Evolutionary conservation across 179 eudicot genomes (phyloP).

Genomic region (Beta corolliflora): DNA sequence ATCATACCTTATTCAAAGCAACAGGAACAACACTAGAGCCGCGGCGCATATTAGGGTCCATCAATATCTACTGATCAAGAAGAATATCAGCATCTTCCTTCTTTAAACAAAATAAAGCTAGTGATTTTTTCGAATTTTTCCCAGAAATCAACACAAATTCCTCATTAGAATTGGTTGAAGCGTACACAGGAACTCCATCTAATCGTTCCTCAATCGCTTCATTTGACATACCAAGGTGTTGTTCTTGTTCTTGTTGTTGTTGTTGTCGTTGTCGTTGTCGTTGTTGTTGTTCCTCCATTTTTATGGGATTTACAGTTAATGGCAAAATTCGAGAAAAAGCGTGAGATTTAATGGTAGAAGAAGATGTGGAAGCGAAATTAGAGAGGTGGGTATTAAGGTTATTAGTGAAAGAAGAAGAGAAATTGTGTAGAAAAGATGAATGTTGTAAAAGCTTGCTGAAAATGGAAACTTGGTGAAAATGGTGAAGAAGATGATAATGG

Average conservation of each 20-base stretch:
- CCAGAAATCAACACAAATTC: no score
- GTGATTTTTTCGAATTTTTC: no score
- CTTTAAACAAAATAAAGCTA: no score
- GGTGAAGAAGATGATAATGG: no score
- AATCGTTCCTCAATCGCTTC: conserved; percentile 71
- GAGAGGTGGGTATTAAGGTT: conserved; percentile 41
- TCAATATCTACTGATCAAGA: conserved; percentile 66
- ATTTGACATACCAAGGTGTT: conserved; percentile 28
- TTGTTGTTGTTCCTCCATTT: no score
- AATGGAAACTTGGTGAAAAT: conserved; percentile 8
- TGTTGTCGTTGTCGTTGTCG: background rate
- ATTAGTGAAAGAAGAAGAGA: conserved; percentile 38
- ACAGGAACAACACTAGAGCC: conserved; percentile 79
- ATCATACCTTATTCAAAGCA: conserved; percentile 75
- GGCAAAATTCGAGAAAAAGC: conserved; percentile 41
- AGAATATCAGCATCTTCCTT: conserved; percentile 75
- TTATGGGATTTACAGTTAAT: no score
- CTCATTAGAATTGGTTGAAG: conserved; percentile 52
- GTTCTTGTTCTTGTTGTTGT: background rate
- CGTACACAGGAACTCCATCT: conserved; percentile 75
- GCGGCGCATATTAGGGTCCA: conserved; percentile 63
- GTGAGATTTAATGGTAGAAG: conserved; percentile 26
- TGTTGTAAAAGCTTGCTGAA: conserved; percentile 47
- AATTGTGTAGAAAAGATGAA: conserved; percentile 35
- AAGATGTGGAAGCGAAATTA: conserved; percentile 25